Evolutionary conservation across 306 rosid genomes (phyloP).

Genomic region (Luffa acutangula): DNA sequence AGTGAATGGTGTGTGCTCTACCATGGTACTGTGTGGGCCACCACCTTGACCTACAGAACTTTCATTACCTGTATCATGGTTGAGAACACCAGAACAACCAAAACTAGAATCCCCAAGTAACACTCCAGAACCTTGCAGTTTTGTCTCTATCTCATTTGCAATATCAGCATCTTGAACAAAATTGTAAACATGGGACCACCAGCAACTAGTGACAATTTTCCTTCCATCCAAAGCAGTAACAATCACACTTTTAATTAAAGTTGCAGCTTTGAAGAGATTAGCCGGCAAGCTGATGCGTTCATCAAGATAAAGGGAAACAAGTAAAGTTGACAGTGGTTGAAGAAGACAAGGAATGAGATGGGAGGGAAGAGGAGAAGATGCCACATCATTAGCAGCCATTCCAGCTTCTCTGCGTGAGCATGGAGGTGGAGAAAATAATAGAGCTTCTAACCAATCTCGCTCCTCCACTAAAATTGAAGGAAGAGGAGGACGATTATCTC

Average conservation of each 20-base stretch:
- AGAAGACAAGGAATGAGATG: constrained; percentile 75
- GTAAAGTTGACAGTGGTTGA: constrained; percentile 62
- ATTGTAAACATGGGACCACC: constrained; percentile 77
- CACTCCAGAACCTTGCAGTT: constrained; percentile 52
- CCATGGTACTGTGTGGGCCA: constrained; percentile 26
- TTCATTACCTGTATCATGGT: constrained; percentile 23
- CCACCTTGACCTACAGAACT: constrained; percentile 26
- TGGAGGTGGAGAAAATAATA: constrained; percentile 60
- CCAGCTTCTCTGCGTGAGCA: constrained; percentile 95
- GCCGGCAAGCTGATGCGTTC: constrained; percentile 66
- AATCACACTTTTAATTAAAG: constrained; percentile 48
- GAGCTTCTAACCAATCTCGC: constrained; percentile 95
- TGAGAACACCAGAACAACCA: constrained; percentile 25
- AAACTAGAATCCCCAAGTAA: constrained; percentile 31
- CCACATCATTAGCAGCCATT: constrained; percentile 80
- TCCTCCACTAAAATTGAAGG: constrained; percentile 91
- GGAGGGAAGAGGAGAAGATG: constrained; percentile 71
- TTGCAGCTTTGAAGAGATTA: constrained; percentile 49
- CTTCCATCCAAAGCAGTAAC: constrained; percentile 49
- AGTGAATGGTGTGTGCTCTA: constrained; percentile 24
- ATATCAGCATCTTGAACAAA: constrained; percentile 51
- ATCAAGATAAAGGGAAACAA: constrained; percentile 67
- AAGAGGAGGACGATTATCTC: constrained; percentile 46
- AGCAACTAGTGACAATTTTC: constrained; percentile 43
- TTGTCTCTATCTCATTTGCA: constrained; percentile 49